A percentile compares a stretch with the other conserved stretches of the same genome.
Conservation (phyloP, 345 rosid species). For the Brassica carinata region DNA sequence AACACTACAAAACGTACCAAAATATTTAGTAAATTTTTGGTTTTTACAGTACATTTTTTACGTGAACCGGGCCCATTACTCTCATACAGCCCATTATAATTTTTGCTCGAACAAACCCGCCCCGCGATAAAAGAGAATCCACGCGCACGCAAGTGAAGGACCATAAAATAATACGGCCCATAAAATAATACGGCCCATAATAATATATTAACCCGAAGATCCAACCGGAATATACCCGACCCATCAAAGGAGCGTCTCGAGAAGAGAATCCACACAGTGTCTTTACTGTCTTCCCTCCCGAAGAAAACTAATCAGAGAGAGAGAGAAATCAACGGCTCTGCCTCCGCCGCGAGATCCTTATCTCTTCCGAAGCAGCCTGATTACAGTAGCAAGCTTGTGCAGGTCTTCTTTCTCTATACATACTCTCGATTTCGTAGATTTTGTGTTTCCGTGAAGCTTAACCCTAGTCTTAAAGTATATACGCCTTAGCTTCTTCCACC, state of each 20-base stretch:
- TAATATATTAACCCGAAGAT: no score
- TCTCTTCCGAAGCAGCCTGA: constrained; percentile 16
- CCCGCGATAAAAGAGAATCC: no score
- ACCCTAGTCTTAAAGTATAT: background rate
- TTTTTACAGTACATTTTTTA: no score
- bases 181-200: no score
- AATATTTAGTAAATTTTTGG: no score
- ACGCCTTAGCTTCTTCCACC: background rate
- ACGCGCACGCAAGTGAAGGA: no score
- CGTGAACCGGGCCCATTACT: no score
- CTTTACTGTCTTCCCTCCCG: constrained; percentile 19
- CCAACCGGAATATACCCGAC: no score
- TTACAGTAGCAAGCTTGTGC: constrained; percentile 38
- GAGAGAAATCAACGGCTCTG: constrained; percentile 15
- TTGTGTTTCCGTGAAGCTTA: background rate
- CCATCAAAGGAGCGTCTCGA: no score
- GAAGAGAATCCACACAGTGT: background rate
- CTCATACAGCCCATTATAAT: no score
- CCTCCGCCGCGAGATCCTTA: constrained; percentile 30
- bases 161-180: no score
- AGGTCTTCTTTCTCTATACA: background rate
- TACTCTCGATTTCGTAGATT: background rate
- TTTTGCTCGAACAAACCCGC: no score
- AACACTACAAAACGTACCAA: background rate
- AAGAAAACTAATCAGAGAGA: constrained; percentile 8